phyloP scores from a whole-genome alignment of 169 alveolate genomes.

The Eimeria tenella region DNA sequence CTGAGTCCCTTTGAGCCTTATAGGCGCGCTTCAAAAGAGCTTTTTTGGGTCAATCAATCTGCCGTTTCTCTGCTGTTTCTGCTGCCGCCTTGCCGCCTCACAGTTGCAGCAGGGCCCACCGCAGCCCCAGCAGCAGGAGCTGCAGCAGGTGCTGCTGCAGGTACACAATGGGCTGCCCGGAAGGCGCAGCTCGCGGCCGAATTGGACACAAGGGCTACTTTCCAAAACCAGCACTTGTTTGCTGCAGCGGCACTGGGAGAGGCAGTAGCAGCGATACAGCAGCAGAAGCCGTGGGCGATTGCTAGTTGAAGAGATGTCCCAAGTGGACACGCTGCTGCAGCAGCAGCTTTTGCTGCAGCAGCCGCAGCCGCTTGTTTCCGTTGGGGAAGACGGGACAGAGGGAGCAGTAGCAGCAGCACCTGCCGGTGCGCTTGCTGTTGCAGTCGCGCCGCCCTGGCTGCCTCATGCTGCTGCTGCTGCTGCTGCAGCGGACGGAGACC shows the following conservation, averaged over 20 bases:
- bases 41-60: no score
- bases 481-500: slow-evolving; percentile 1
- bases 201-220: no score
- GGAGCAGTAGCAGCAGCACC: slow-evolving; percentile 10
- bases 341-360: slow-evolving; percentile 60
- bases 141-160: background rate
- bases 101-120: background rate
- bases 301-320: slow-evolving; percentile 17
- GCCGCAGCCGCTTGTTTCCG: slow-evolving; percentile 15
- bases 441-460: slow-evolving; percentile 4
- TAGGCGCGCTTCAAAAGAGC: no score
- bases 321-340: slow-evolving; percentile 51
- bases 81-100: no score
- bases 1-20: no score
- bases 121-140: background rate
- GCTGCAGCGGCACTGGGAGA: no score
- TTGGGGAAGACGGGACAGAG: slow-evolving; percentile 2
- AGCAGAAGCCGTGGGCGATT: background rate
- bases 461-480: slow-evolving; percentile 17
- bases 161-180: no score
- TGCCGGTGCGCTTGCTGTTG: background rate
- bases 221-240: no score
- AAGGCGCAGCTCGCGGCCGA: no score
- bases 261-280: background rate
- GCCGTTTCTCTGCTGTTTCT: no score